Evolutionary conservation across 768 basidiomycete genomes (phyloP).

Genomic region (Ephemerocybe angulata): DNA sequence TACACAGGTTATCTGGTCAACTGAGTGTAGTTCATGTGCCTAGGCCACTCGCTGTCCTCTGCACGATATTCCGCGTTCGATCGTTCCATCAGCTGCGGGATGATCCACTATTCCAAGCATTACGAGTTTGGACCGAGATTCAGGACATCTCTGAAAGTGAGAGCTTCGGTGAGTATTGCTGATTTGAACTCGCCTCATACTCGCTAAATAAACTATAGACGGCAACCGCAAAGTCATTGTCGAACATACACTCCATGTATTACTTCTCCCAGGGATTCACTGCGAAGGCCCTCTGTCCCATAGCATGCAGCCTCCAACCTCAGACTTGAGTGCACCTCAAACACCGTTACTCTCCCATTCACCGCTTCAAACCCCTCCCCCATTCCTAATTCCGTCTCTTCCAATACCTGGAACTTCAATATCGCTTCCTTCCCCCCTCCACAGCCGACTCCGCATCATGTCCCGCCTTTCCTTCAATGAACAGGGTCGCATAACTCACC

Average conservation of each 20-base stretch:
- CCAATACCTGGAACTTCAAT: conserved; percentile 57
- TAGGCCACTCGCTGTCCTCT: conserved; percentile 58
- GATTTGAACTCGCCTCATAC: neutral
- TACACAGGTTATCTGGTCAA: conserved; percentile 58
- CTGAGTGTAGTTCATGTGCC: conserved; percentile 64
- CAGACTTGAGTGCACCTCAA: conserved; percentile 27
- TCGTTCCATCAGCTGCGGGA: conserved; percentile 27
- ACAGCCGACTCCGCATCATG: conserved; percentile 66
- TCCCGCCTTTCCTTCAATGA: conserved; percentile 79
- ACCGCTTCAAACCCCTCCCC: neutral
- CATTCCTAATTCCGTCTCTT: conserved; percentile 45
- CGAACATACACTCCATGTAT: conserved; percentile 75
- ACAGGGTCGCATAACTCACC: conserved; percentile 73
- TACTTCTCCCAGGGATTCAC: conserved; percentile 72
- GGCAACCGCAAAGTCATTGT: conserved; percentile 71
- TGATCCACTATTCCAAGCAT: conserved; percentile 54
- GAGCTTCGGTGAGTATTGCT: conserved; percentile 54
- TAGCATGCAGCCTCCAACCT: conserved; percentile 29
- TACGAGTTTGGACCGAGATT: conserved; percentile 73
- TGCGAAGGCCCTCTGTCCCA: conserved; percentile 37
- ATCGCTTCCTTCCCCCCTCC: conserved; percentile 64
- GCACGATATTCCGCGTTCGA: conserved; percentile 48
- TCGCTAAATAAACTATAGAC: conserved; percentile 39
- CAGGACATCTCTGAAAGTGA: conserved; percentile 75
- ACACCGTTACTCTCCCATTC: conserved; percentile 22